Base-by-base conservation (phyloP, 192 early-diverging fungal species). In the Geranomyces variabilis region DNA sequence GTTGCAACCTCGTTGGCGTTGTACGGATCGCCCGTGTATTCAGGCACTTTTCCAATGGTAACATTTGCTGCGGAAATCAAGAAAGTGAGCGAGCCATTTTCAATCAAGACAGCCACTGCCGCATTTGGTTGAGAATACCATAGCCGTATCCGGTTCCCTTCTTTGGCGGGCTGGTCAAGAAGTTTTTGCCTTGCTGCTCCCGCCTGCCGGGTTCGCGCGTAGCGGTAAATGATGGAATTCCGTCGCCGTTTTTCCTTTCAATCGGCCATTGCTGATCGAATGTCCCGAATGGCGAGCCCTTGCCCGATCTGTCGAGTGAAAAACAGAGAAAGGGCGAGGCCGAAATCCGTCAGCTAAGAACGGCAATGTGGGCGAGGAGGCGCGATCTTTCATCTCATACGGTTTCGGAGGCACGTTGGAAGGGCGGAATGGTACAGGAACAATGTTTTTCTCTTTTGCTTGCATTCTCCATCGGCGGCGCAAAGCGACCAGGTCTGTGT, bases 201-300 rank as follows among this genome's bases (percentile, higher is more conserved):
- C 76, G 56, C 62, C 66, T 69, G 4, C 72, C 57, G 0, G 71
- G 45, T 31, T 68, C 66, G n/a, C 70, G 74, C 51, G 36, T 31
- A 48, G 69, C 44, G 15, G 74, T 41, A 64, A 69, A 65, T 22
- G 68, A 63, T 41, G 69, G 60, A 21, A 61, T 48, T 9, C 34
- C 49, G 7, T 66, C 71, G 19, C 36, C 46, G 21, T 57, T 79
- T 64, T 77, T 84, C 43, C 60, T 79, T n/a, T 77, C 61, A 15
- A 82, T 55, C 34, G 85, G 85, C 75, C 77, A 87, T 64, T 87
- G 84, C 48, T 87, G 85, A 30, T 86, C 81, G 31, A 87, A 83
- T 26, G 85, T 87, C 19, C 85, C 85, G 56, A 58, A 87, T 13
- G 55, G 59, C 15, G 81, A 83, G 0, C 85, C 85, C 43, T 76